These are phyloP conservation scores for Apophysomyces variabilis DNA, from an alignment of 371 early-diverging fungal species.

Conservation along the genomic window DNA sequence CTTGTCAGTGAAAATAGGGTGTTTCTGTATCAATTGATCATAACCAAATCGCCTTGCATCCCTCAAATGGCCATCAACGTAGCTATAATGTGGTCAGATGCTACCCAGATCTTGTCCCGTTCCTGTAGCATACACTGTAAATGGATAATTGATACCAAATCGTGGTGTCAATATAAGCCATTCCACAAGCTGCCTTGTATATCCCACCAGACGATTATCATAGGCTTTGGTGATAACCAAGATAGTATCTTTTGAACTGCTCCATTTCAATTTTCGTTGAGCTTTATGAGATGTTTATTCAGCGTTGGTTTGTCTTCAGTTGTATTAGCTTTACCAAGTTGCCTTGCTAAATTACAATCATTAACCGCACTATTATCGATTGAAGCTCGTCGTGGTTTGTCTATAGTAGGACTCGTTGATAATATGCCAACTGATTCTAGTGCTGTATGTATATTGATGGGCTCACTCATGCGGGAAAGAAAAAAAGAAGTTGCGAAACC, in stretches of 20 bases:
- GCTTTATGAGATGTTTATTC: neutral
- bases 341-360: conserved; percentile 1
- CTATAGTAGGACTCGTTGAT: neutral
- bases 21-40: conserved; percentile 43
- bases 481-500: neutral
- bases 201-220: conserved; percentile 69
- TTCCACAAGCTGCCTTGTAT: conserved; percentile 77
- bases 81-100: conserved; percentile 31
- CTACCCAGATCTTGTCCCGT: neutral
- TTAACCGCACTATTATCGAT: conserved; percentile 4
- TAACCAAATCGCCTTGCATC: conserved; percentile 58
- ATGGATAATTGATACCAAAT: conserved; percentile 53
- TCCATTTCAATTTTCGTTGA: conserved; percentile 40
- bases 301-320: neutral
- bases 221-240: conserved; percentile 88
- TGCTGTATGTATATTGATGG: conserved; percentile 3
- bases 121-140: conserved; percentile 60
- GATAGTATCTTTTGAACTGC: conserved; percentile 58
- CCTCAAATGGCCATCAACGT: conserved; percentile 68
- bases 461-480: neutral
- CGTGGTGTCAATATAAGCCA: conserved; percentile 73
- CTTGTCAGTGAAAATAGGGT: conserved; percentile 46
- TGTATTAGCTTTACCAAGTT: neutral
- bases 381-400: conserved; percentile 1
- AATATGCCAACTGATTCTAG: neutral